Base-by-base conservation (phyloP, 768 basidiomycete species). In the Tylopilus balloui region DNA sequence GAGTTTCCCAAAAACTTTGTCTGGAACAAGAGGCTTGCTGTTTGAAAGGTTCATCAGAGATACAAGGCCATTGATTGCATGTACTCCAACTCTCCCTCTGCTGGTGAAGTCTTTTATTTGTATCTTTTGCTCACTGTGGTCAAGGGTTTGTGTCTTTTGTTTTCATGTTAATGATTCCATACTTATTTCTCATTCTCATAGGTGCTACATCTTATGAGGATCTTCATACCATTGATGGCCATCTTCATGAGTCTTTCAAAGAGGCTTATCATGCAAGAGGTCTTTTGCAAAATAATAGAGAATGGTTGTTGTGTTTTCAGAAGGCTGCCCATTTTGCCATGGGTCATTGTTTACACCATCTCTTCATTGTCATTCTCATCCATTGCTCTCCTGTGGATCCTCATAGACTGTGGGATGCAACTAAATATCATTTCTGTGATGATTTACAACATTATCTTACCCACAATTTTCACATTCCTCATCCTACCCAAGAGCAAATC, bases 241-340 rank as follows among this genome's bases (percentile, higher is more conserved):
- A 57, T 2, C 29, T 55, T 0, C 55, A 65, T 61, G 44, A 52
- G 0, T 70, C 69, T 1, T 78, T 72, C 42, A 57, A 64, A 27
- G 70, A 67, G 1, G 75, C 76, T 3, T 79, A 77, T 46, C n/a
- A 63, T 14, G 67, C 67, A 19, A 41, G 45, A 6, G 76, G 74
- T 1, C 66, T 80, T 0, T 60, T 80, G 4, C 67, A 76, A 19
- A 70, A 77, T 68, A 72, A 80, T 56, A 56, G 55, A n/a, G 76
- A 80, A 54, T 79, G 74, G 72, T 15, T 57, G 0, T 50, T 52
- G 6, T 78, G 76, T 54, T 49, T 80, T 0, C 7, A 57, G 15
- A 75, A 80, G 13, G 76, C 73, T 32, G 49, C 60, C 14, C 25
- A 45, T 0, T 34, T 47, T 6, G 7, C 0, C 1, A 47, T n/a